phyloP scores from a whole-genome alignment of 129 eudicot species.

The Centella asiatica region DNA sequence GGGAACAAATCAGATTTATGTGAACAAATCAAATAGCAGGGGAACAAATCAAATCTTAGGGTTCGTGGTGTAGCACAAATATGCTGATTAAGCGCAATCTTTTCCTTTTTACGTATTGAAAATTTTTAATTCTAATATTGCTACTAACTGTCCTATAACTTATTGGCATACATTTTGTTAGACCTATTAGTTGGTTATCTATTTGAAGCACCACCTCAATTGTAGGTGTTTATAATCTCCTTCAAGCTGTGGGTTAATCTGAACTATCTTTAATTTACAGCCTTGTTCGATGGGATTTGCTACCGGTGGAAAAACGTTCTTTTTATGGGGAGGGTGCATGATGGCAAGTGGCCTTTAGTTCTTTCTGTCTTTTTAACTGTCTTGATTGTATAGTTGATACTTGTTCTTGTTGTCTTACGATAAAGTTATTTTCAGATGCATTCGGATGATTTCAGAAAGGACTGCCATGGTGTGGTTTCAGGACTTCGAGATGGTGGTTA shows the following conservation, averaged over 20 bases:
- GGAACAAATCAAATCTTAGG: not conserved
- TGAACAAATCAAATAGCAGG: not conserved
- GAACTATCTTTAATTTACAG: constrained; percentile 31
- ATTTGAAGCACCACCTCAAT: not conserved
- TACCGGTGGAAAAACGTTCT: constrained; percentile 93
- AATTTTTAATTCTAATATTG: not conserved
- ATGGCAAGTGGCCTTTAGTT: constrained; percentile 52
- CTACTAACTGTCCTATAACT: not conserved
- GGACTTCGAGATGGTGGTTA: constrained; percentile 93
- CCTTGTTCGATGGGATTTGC: constrained; percentile 99
- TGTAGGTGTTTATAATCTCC: not conserved
- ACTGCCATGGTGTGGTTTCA: constrained; percentile 76
- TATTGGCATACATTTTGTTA: not conserved
- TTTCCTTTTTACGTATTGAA: not conserved
- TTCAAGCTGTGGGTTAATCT: constrained; percentile 1
- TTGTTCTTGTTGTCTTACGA: not conserved
- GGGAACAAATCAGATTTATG: not conserved
- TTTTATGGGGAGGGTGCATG: constrained; percentile 99
- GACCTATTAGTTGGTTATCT: not conserved
- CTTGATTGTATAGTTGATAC: constrained; percentile 4
- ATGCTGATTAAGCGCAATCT: not conserved
- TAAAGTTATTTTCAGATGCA: constrained; percentile 63
- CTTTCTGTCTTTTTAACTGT: constrained; percentile 5
- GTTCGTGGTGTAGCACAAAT: not conserved
- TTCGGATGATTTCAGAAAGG: constrained; percentile 91